phyloP scores from a whole-genome alignment of 2,329 filamentous ascomycete genomes.

The Penicillium digitatum region DNA sequence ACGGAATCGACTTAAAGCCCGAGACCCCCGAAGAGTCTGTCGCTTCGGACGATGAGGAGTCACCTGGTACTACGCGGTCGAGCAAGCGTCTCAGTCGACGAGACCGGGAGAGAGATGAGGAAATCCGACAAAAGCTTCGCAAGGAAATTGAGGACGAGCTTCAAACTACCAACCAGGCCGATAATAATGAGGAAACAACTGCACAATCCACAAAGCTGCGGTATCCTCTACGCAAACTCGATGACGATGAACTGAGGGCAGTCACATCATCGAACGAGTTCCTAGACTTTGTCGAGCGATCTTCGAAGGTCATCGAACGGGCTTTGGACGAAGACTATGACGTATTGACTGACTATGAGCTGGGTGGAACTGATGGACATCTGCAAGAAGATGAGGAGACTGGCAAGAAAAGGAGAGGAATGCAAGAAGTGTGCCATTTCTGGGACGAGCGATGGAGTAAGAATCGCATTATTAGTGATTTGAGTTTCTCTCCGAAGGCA shows the following conservation, averaged over 20 bases:
- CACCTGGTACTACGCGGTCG: conserved; percentile 50
- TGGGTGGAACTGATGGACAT: conserved; percentile 66
- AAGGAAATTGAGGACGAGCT: conserved; percentile 92
- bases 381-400: conserved; percentile 73
- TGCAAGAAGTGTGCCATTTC: conserved; percentile 84
- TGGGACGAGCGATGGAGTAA: conserved; percentile 95
- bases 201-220: conserved; percentile 47
- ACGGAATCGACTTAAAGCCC: conserved; percentile 61
- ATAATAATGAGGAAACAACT: conserved; percentile 31
- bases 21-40: conserved; percentile 54
- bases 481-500: conserved; percentile 90
- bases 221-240: conserved; percentile 76
- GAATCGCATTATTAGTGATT: conserved; percentile 92
- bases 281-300: conserved; percentile 88
- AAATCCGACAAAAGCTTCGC: conserved; percentile 77
- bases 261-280: conserved; percentile 92
- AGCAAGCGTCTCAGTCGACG: conserved; percentile 73
- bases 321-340: conserved; percentile 95
- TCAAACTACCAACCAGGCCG: conserved; percentile 58
- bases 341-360: conserved; percentile 87
- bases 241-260: conserved; percentile 78
- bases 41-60: conserved; percentile 61
- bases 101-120: conserved; percentile 79
- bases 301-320: conserved; percentile 94
- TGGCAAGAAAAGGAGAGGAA: conserved; percentile 43